Evolutionary conservation across 2,329 filamentous ascomycete species (phyloP).

Genomic region (Neofusicoccum laricinum): DNA sequence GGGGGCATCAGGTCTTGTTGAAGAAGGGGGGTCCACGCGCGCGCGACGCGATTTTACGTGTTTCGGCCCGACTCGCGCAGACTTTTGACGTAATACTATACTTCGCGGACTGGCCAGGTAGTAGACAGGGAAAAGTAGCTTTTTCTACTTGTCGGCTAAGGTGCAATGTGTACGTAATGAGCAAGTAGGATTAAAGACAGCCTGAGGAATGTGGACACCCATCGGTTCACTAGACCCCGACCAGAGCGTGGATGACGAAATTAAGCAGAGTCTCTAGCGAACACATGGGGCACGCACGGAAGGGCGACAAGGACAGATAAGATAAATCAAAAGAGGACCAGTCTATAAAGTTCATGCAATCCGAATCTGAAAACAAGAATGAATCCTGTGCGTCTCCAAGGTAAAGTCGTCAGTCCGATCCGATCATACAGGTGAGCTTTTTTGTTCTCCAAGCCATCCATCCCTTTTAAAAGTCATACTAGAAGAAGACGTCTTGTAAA

Average conservation of each 20-base stretch:
- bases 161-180: no score
- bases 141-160: no score
- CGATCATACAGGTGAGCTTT: neutral
- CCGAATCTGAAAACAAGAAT: neutral
- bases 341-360: neutral
- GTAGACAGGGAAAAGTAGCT: no score
- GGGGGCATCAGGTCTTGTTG: no score
- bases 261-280: neutral
- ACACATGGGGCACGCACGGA: neutral
- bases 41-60: no score
- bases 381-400: neutral
- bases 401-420: neutral
- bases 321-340: neutral
- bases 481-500: neutral
- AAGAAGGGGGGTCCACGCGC: no score
- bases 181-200: no score
- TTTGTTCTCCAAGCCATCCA: neutral
- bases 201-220: no score
- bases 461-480: neutral
- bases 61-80: no score
- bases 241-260: neutral
- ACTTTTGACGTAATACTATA: no score
- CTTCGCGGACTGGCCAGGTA: no score
- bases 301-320: neutral
- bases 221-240: no score